Evolutionary conservation across 2,329 filamentous ascomycete genomes (phyloP).

Genomic region (Xylaria sp.): DNA sequence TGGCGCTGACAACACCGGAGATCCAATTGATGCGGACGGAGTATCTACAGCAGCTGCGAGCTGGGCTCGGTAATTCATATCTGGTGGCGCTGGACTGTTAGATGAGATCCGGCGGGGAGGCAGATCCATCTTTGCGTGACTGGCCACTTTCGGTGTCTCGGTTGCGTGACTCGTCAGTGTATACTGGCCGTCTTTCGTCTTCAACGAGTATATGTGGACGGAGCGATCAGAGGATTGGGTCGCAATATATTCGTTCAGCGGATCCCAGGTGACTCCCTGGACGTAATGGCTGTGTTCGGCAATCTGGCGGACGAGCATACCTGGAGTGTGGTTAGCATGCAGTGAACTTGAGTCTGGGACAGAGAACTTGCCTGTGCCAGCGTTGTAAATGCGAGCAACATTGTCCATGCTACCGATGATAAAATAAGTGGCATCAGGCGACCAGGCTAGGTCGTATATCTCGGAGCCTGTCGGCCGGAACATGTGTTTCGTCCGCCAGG

Average conservation of each 20-base stretch:
- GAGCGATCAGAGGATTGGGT: slow-evolving; percentile 98
- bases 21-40: slow-evolving; percentile 70
- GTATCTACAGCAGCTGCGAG: slow-evolving; percentile 65
- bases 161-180: slow-evolving; percentile 72
- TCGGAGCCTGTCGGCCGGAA: slow-evolving; percentile 93
- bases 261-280: slow-evolving; percentile 98
- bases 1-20: slow-evolving; percentile 88
- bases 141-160: slow-evolving; percentile 82
- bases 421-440: slow-evolving; percentile 94
- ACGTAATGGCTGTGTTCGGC: slow-evolving; percentile 77
- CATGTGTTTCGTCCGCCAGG: slow-evolving; percentile 98
- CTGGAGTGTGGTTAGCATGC: slow-evolving; percentile 34
- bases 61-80: slow-evolving; percentile 74
- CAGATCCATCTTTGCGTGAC: slow-evolving; percentile 84
- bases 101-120: slow-evolving; percentile 90
- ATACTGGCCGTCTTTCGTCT: slow-evolving; percentile 96
- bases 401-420: slow-evolving; percentile 99
- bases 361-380: slow-evolving; percentile 69
- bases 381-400: slow-evolving; percentile 95
- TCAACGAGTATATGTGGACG: slow-evolving; percentile 95
- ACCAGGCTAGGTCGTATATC: slow-evolving; percentile 99
- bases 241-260: slow-evolving; percentile 95
- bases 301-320: slow-evolving; percentile 46
- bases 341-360: neutral
- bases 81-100: slow-evolving; percentile 89